These are phyloP conservation scores for Cryptococcus sp. DNA, from an alignment of 1,284 basidiomycete species.

Conservation along the genomic window DNA sequence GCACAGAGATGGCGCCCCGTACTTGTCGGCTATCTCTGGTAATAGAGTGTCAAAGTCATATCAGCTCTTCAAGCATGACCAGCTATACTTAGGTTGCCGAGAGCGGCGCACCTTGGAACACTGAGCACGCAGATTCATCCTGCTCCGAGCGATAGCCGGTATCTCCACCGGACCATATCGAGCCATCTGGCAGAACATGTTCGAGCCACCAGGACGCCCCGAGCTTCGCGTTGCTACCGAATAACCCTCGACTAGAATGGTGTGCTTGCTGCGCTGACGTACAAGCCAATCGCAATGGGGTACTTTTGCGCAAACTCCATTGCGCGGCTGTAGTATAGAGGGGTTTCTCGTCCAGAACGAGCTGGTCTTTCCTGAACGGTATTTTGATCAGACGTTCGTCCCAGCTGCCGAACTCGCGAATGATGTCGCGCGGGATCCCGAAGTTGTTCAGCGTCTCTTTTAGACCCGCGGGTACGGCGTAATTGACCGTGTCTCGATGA, in stretches of 20 bases:
- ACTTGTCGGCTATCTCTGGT: conserved; percentile 15
- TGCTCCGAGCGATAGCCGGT: conserved; percentile 24
- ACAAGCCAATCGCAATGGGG: conserved; percentile 4
- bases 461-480: conserved; percentile 22
- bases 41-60: background rate
- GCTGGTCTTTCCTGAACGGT: background rate
- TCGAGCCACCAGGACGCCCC: conserved; percentile 18
- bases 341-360: background rate
- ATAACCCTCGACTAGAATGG: conserved; percentile 7
- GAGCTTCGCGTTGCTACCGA: conserved; percentile 12
- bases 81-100: background rate
- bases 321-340: background rate
- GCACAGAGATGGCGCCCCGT: conserved; percentile 20
- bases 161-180: conserved; percentile 16
- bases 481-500: conserved; percentile 8
- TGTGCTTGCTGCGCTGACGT: conserved; percentile 20
- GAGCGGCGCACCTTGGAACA: conserved; percentile 22
- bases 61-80: background rate
- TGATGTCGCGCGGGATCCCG: conserved; percentile 8
- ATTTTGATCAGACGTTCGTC: conserved; percentile 5
- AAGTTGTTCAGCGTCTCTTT: conserved; percentile 7
- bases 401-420: conserved; percentile 29
- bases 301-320: background rate
- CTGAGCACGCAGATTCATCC: conserved; percentile 13
- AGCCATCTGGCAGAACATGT: background rate